Evolutionary conservation across 768 basidiomycete species (phyloP).

Genomic region (Mycena epipterygia): DNA sequence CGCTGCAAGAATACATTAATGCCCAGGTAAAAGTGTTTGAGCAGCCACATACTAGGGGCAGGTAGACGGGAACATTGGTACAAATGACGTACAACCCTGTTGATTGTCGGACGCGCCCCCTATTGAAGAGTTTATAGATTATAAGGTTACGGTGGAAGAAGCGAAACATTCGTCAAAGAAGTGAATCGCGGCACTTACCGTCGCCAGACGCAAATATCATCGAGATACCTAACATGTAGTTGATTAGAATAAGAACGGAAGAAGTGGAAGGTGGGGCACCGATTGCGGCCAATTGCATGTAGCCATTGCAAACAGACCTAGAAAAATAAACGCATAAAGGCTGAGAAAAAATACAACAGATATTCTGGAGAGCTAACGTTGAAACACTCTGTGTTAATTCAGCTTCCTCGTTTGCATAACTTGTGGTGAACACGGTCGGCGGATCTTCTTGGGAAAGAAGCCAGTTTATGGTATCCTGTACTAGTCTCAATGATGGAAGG

Average conservation of each 20-base stretch:
- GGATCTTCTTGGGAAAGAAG: constrained; percentile 23
- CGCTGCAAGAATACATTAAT: constrained; percentile 9
- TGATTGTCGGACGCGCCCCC: constrained; percentile 21
- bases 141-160: constrained; percentile 6
- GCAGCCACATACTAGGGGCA: constrained; percentile 25
- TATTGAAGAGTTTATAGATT: constrained; percentile 5
- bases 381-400: constrained; percentile 9
- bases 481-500: constrained; percentile 1
- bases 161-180: constrained; percentile 7
- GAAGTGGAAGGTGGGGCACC: constrained; percentile 11
- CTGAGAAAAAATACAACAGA: constrained; percentile 1
- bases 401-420: constrained; percentile 19
- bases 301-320: constrained; percentile 24
- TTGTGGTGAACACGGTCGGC: constrained; percentile 25
- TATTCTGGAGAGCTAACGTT: constrained; percentile 11
- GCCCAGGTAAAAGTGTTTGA: background rate
- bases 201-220: constrained; percentile 30
- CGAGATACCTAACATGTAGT: constrained; percentile 16
- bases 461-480: constrained; percentile 24
- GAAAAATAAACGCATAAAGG: background rate
- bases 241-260: background rate
- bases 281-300: constrained; percentile 27
- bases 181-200: constrained; percentile 11
- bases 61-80: constrained; percentile 24
- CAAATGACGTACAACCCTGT: constrained; percentile 13